Percentiles rank a stretch among this genome's conserved stretches.
phyloP scores from a whole-genome alignment of 2,329 filamentous ascomycete genomes.

The Thermothelomyces thermophilus region DNA sequence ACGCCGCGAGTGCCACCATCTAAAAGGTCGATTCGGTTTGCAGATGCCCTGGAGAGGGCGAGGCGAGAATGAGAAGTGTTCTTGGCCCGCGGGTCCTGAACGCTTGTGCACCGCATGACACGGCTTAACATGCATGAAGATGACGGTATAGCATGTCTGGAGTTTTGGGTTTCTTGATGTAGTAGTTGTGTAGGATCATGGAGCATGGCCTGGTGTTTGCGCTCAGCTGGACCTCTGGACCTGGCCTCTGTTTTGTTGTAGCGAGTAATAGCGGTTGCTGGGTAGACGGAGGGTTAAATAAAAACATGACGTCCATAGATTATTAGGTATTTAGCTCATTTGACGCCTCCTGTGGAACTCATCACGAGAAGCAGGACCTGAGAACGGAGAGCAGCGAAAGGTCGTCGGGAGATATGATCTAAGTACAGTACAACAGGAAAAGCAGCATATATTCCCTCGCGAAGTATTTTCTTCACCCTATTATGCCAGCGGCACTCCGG shows the following conservation, averaged over 20 bases:
- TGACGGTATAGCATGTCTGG: not conserved
- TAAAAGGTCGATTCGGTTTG: conserved; percentile 55
- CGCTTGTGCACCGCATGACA: not conserved
- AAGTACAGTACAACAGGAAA: no score
- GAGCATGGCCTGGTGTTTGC: not conserved
- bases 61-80: not conserved
- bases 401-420: no score
- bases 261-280: conserved; percentile 2
- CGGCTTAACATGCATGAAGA: not conserved
- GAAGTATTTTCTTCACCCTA: no score
- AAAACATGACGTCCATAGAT: no score
- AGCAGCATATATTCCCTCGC: no score
- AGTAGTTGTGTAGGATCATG: not conserved
- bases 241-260: conserved; percentile 1
- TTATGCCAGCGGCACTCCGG: no score
- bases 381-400: no score
- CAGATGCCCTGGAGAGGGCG: conserved; percentile 37
- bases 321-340: no score
- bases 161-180: not conserved
- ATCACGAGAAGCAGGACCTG: no score
- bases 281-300: not conserved
- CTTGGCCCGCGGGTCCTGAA: not conserved
- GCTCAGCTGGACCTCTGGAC: not conserved
- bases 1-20: conserved; percentile 45
- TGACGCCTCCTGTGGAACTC: no score